Evolutionary conservation across 345 rosid species (phyloP), one percentile per base, ranked within the genome.

Genomic region (Chamaenerion angustifolium): DNA sequence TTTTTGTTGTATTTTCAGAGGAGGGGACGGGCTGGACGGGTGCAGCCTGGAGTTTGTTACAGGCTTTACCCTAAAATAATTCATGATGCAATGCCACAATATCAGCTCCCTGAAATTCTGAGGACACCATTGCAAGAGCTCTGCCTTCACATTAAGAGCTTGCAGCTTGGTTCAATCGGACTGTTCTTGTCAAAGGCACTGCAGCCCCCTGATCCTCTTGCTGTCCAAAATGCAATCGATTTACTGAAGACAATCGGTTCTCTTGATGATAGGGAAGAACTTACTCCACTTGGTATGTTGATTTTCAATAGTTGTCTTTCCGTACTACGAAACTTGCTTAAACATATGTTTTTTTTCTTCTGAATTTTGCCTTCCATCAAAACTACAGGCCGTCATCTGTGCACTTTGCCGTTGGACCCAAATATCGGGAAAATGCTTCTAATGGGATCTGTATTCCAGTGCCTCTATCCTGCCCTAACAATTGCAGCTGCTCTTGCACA

Each of bases 11-110:
- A 25, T n/a, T 48, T 65, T 44, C 52, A 90, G 98, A 78, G 98
- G 65, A 75, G 96, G 54, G 98, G 98, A 44, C 96, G 98, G 68
- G 96, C 98, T 58, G 98, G 98, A 44, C 98, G 95, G 62, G 89
- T 90, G 51, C 94, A 83, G 67, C 83, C 94, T 53, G 98, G 98
- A 64, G 87, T 90, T 64, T 90, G 98, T 56, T 90, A 79, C 64
- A 87, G 76, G 68, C 56, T 90, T 69, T 90, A 90, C 71, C 98
- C 98, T 55, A 83, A 75, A 76, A 54, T 86, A 14, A 72, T 86
- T 19, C 73, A 77, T 56, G 85, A 90, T 27, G 88, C 87, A 43
- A 80, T 86, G 85, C 78, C 59, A 45, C 77, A 76, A 62, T 82
- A 78, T 75, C 98, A 90, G 64, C 69, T 81, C 57, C 95, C 98